These are phyloP conservation scores for Fusarium bulbicola DNA, from an alignment of 2,329 filamentous ascomycete genomes.

Conservation along the genomic window DNA sequence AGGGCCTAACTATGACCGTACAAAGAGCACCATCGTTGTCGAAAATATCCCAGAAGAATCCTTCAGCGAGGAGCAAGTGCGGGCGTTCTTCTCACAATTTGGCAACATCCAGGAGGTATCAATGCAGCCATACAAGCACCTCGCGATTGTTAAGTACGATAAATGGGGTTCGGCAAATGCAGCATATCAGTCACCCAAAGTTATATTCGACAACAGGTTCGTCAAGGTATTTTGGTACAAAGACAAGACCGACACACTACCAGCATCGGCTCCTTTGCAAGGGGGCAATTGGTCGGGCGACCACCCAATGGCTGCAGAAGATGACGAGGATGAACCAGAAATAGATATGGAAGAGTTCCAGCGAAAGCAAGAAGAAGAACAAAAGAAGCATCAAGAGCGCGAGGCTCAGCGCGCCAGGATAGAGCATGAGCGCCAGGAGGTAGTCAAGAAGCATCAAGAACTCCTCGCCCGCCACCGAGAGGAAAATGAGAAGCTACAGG, in stretches of 20 bases:
- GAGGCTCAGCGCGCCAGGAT: constrained; percentile 69
- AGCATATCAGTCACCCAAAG: constrained; percentile 80
- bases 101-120: constrained; percentile 71
- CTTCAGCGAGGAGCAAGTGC: constrained; percentile 71
- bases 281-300: constrained; percentile 42
- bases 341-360: constrained; percentile 76
- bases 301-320: constrained; percentile 22
- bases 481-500: constrained; percentile 71
- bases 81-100: constrained; percentile 76
- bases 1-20: constrained; percentile 69
- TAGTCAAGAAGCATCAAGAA: constrained; percentile 71
- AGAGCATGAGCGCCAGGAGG: constrained; percentile 67
- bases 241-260: constrained; percentile 54
- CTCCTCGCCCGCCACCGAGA: constrained; percentile 70
- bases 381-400: constrained; percentile 74
- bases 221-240: constrained; percentile 86
- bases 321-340: constrained; percentile 55
- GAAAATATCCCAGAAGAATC: constrained; percentile 80
- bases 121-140: constrained; percentile 71
- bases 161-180: constrained; percentile 72
- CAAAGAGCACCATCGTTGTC: constrained; percentile 75
- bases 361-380: constrained; percentile 75
- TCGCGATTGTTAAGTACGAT: constrained; percentile 76
- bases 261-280: constrained; percentile 38
- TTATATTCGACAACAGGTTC: constrained; percentile 85